Percentiles rank a stretch among this genome's conserved stretches.
phyloP scores from a whole-genome alignment of 495 filamentous ascomycete genomes.

The Aspergillus campestris region DNA sequence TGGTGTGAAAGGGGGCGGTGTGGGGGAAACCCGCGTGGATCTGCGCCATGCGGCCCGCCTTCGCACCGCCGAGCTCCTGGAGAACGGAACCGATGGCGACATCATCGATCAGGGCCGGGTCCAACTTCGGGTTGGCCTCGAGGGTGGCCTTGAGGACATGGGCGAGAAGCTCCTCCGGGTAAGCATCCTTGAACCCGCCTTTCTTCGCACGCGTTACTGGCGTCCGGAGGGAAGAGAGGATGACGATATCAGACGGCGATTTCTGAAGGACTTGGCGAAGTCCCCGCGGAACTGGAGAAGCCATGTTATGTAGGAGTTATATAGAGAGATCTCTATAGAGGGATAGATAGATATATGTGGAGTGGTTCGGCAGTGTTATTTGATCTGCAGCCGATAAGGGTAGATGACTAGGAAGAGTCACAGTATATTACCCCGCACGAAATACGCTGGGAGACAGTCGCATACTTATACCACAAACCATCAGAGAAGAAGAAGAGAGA shows the following conservation, averaged over 20 bases:
- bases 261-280: constrained; percentile 72
- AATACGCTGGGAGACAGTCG: no score
- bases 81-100: constrained; percentile 82
- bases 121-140: constrained; percentile 63
- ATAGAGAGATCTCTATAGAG: no score
- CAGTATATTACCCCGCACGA: no score
- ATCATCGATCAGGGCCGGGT: constrained; percentile 65
- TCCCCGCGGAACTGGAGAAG: constrained; percentile 52
- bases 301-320: constrained; percentile 28
- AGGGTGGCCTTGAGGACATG: constrained; percentile 77
- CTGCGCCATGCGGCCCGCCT: constrained; percentile 85
- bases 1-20: constrained; percentile 67
- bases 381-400: no score
- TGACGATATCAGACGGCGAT: constrained; percentile 72
- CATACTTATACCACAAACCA: no score
- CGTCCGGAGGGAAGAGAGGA: constrained; percentile 81
- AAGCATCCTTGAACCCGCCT: constrained; percentile 78
- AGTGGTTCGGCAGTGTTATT: no score
- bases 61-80: constrained; percentile 81
- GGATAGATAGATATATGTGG: no score
- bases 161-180: constrained; percentile 82
- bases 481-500: no score
- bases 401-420: no score
- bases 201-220: constrained; percentile 74
- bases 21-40: constrained; percentile 72